Evolutionary conservation across 192 early-diverging fungal species (phyloP).

Genomic region (Haplosporangium gracile): DNA sequence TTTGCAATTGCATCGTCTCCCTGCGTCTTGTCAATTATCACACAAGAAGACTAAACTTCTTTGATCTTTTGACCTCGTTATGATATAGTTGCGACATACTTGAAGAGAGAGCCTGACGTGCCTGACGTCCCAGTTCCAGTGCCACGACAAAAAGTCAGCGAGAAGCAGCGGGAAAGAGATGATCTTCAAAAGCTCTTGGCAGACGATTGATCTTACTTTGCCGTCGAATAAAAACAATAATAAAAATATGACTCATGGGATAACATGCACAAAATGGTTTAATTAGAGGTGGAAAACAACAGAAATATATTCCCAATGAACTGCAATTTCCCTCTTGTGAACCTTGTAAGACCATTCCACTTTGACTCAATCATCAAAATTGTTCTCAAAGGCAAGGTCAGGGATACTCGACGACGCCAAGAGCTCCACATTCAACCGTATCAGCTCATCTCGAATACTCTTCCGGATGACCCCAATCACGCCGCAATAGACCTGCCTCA

Average conservation of each 20-base stretch:
- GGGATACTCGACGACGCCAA: constrained; percentile 17
- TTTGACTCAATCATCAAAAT: constrained; percentile 17
- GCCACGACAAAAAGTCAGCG: constrained; percentile 18
- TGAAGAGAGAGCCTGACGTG: constrained; percentile 29
- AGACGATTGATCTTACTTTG: constrained; percentile 12
- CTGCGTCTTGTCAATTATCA: too few species aligned
- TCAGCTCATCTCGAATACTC: constrained; percentile 19
- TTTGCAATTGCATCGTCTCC: not conserved
- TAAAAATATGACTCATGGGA: too few species aligned
- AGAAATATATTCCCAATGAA: too few species aligned
- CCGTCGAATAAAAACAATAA: too few species aligned
- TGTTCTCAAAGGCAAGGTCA: constrained; percentile 31
- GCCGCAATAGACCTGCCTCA: constrained; percentile 28
- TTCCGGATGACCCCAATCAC: constrained; percentile 5
- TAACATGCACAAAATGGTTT: too few species aligned
- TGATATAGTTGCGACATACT: constrained; percentile 16
- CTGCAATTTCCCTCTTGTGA: not conserved
- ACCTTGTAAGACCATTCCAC: not conserved
- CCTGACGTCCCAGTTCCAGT: not conserved
- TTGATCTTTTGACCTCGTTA: not conserved
- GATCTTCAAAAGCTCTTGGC: constrained; percentile 31
- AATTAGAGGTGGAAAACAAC: too few species aligned
- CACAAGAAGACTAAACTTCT: not conserved
- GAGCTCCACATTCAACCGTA: constrained; percentile 20
- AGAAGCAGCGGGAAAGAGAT: constrained; percentile 27